Conservation (phyloP, 257 asterid species). For the Ballota nigra region DNA sequence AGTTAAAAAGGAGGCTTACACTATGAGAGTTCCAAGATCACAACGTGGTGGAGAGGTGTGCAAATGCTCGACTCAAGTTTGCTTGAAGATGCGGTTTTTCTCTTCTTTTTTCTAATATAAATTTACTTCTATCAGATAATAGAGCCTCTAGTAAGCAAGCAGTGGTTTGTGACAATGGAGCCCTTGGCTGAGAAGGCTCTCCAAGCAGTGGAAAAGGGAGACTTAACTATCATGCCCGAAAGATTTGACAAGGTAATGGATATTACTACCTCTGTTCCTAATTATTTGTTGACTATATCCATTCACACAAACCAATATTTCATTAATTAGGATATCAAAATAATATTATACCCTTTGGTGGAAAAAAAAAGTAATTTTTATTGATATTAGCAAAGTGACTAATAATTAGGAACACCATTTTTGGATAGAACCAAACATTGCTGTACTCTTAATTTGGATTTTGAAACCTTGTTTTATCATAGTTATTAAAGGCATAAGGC, state of each 20-base stretch:
- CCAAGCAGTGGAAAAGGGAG: slow-evolving; percentile 81
- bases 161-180: slow-evolving; percentile 98
- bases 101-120: slow-evolving; percentile 23
- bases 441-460: slow-evolving; percentile 19
- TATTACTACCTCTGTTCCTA: too few relatives aligned
- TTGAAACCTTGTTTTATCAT: too few relatives aligned
- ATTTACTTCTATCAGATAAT: slow-evolving; percentile 57
- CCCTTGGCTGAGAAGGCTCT: slow-evolving; percentile 96
- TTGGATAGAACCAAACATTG: too few relatives aligned
- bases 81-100: slow-evolving; percentile 17
- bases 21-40: slow-evolving; percentile 91
- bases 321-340: too few relatives aligned
- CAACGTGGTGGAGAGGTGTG: slow-evolving; percentile 99
- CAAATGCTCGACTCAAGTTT: slow-evolving; percentile 21
- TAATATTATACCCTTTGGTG: too few relatives aligned
- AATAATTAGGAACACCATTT: too few relatives aligned
- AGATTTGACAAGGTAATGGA: slow-evolving; percentile 88
- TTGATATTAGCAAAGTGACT: too few relatives aligned
- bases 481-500: too few relatives aligned
- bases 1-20: slow-evolving; percentile 83
- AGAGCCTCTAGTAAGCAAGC: slow-evolving; percentile 97
- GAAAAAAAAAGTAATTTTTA: too few relatives aligned
- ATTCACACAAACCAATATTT: too few relatives aligned
- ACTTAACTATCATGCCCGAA: slow-evolving; percentile 83
- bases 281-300: too few relatives aligned